Base-by-base conservation (phyloP, 352 stramenopile genomes). In the Phytophthora megakarya region DNA sequence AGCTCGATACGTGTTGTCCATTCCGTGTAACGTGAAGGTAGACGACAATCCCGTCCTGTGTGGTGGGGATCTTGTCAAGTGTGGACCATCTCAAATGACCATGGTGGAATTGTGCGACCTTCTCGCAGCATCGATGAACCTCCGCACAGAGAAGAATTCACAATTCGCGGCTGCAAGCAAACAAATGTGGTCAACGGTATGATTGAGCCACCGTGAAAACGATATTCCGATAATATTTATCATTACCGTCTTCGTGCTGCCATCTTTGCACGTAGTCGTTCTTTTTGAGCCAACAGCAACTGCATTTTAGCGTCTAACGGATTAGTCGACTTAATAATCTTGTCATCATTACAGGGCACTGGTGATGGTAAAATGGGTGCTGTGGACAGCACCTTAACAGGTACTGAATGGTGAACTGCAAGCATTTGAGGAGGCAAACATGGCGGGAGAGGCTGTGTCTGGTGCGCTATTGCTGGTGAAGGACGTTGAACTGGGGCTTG, bases 1-100 rank as follows among this genome's bases (percentile, higher is more conserved):
- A 9, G 81, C 84, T 28, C 80, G 81, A 1, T 91, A 86, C 51
- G 78, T 91, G 48, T 42, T 93, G 37, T 84, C 84, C 1, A 87
- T 93, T 19, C 84, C 84, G 25, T 78, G 75, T 33, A 77, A 73
- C 21, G 68, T 81, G 1, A 75, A 74, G 28, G 35, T 75, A 3
- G 54, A 84, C 6, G 72, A 88, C 54, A 90, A 90, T 49, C 79
- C 81, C 6, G 61, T 87, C 7, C 16, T 60, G 0, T 51, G 51
- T 2, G 79, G 89, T 66, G 68, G 73, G 7, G 79, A 79, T 0
- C 69, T 92, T 23, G 51, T 84, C 45, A 67, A 71, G 30, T 55
- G 64, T 19, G 75, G 70, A 13, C 61, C 57, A 16, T 66, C 58
- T 13, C 66, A 82, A 50, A 82, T 86, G 67, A 81, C 60, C 23